A percentile compares a stretch with the other conserved stretches of the same genome.
Conservation (phyloP, 768 basidiomycete species). For the Obba rivulosa region DNA sequence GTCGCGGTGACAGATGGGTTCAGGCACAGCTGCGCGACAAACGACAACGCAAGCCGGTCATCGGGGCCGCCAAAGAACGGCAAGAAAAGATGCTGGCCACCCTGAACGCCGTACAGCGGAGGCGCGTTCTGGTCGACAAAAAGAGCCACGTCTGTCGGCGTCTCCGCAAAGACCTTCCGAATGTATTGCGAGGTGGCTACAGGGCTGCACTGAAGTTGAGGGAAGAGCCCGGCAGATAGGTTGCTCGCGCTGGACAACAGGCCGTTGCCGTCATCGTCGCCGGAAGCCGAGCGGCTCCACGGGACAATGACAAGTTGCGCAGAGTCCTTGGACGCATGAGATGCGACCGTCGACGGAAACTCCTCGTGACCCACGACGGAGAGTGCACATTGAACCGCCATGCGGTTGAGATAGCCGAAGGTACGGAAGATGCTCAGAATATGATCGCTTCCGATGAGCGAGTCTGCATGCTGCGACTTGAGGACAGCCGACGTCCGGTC, state of each 20-base stretch:
- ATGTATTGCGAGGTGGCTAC: slow-evolving; percentile 74
- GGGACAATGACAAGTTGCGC: slow-evolving; percentile 81
- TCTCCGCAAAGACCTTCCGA: slow-evolving; percentile 70
- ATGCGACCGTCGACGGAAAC: slow-evolving; percentile 60
- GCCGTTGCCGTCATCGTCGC: slow-evolving; percentile 10
- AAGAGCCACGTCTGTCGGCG: slow-evolving; percentile 73
- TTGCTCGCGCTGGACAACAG: slow-evolving; percentile 28
- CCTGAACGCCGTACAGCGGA: slow-evolving; percentile 17
- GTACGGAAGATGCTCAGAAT: slow-evolving; percentile 71
- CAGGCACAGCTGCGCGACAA: slow-evolving; percentile 77
- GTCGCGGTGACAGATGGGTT: slow-evolving; percentile 65
- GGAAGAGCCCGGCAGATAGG: slow-evolving; percentile 80
- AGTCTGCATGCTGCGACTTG: slow-evolving; percentile 70
- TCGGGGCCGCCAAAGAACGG: slow-evolving; percentile 96
- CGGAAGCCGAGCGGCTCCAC: slow-evolving; percentile 46
- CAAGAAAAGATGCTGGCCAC: slow-evolving; percentile 63
- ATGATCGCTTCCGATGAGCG: slow-evolving; percentile 65
- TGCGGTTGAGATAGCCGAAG: slow-evolving; percentile 65
- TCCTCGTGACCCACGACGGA: slow-evolving; percentile 74
- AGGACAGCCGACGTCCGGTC: slow-evolving; percentile 85
- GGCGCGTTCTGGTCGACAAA: slow-evolving; percentile 73
- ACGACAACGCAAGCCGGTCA: slow-evolving; percentile 77
- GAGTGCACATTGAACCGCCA: slow-evolving; percentile 63
- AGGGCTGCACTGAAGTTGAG: slow-evolving; percentile 43
- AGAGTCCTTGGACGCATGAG: slow-evolving; percentile 48